Percentiles rank a stretch among this genome's conserved stretches.
Conservation (phyloP, 2,329 filamentous ascomycete species). For the Ilyonectria robusta region DNA sequence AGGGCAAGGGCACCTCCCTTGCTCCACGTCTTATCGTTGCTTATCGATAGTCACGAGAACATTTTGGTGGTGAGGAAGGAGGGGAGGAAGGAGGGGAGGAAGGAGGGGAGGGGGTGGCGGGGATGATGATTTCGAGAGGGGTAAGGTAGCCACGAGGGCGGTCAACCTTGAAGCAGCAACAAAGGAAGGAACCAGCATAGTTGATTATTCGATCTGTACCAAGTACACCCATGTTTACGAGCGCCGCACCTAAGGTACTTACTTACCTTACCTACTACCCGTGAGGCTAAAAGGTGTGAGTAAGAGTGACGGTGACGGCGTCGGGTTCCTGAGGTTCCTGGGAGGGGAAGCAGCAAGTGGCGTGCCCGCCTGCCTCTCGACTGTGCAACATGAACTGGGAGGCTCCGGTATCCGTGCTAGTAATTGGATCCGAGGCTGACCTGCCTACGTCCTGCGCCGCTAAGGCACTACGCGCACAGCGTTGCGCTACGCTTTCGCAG, state of each 20-base stretch:
- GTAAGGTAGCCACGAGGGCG: slow-evolving; percentile 8
- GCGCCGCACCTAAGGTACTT: background rate
- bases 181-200: background rate
- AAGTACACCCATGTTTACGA: background rate
- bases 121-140: slow-evolving; percentile 6
- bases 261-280: too few species aligned
- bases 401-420: background rate
- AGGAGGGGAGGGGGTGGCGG: slow-evolving; percentile 9
- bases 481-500: slow-evolving; percentile 2
- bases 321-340: slow-evolving; percentile 25
- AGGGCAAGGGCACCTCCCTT: slow-evolving; percentile 10
- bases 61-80: slow-evolving; percentile 7
- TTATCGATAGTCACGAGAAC: slow-evolving; percentile 35
- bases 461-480: background rate
- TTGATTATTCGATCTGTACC: background rate
- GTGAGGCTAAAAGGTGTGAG: slow-evolving; percentile 1
- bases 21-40: slow-evolving; percentile 29
- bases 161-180: background rate
- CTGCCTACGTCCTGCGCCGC: background rate
- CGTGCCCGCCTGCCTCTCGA: background rate
- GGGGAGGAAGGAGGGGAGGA: slow-evolving; percentile 1
- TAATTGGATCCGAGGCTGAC: background rate
- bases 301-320: slow-evolving; percentile 4
- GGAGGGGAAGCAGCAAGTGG: background rate
- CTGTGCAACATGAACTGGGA: slow-evolving; percentile 1